Evolutionary conservation across 768 basidiomycete genomes (phyloP), one percentile per base, ranked within the genome.

Genomic region (Heimioporus sp.): DNA sequence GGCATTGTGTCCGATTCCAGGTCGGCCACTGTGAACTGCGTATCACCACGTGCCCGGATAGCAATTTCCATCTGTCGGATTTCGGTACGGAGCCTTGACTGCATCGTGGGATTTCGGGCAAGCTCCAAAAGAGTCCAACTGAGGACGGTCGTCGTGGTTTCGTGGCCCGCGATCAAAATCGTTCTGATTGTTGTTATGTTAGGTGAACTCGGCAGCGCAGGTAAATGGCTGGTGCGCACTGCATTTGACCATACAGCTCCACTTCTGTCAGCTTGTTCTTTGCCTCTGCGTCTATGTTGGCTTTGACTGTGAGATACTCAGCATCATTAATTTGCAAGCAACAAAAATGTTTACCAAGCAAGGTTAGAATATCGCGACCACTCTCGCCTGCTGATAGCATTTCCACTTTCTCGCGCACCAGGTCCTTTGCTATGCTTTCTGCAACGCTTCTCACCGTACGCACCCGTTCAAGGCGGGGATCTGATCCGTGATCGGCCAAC

Each of bases 61-160:
- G 30, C 17, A 19, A 38, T 30, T 13, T 48, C 47, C 10, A 15
- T 48, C 30, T 40, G 1, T 6, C 16, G 41, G 34, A 63, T 60
- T 41, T 62, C 61, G 2, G 17, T 70, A 13, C 90, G 80, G 17
- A 91, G 78, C 51, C 73, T 76, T 3, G 68, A 66, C 61, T 92
- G 89, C 4, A 82, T 64, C 16, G 80, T 72, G 0, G 79, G 82
- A 54, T 82, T 68, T 38, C 72, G 76, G 3, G 83, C 77, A 5
- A 92, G 73, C 57, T 85, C 81, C 48, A 84, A 72, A 5, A 43
- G 30, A 17, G 19, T 19, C 47, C 47, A 30, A 12, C 17, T 48
- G 4, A 85, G 49, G 4, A 77, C 73, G 40, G 75, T 80, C 2
- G 85, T 76, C 43, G 79, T 83, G 3, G 84, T 86, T 62, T 48